Base-by-base conservation (phyloP, 371 early-diverging fungal genomes). In the Chytridium lagenaria region DNA sequence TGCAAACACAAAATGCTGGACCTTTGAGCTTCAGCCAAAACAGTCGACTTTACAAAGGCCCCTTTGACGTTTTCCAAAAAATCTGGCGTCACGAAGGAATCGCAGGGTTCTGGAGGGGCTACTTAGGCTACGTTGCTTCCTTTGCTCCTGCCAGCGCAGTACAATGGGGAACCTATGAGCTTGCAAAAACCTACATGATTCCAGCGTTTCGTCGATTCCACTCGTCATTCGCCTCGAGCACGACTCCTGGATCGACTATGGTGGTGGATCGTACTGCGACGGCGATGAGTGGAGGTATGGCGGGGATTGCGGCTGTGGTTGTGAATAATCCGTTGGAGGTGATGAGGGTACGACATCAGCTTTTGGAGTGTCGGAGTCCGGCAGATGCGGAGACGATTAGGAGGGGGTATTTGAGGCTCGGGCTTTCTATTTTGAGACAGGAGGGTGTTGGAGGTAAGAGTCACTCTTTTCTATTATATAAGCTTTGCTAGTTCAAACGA, bases 281-380 rank as follows among this genome's bases (percentile, higher is more conserved):
- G 33, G 75, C 75, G 1, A 1, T 81, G 16, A 70, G 70, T 38
- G 84, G 80, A 26, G 84, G 75, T 0, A 59, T 84, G 0, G 80
- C 84, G 2, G 77, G 78, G 15, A 28, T 75, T n/a, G 75, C 74
- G 57, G 78, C 84, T 31, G 78, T 81, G 12, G 52, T 69, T 30
- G 77, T 80, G 26, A 84, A 84, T 72, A 81, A 84, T 64, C 84
- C 84, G n/a, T 70, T 84, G 1, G 84, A 84, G 67, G 72, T 84
- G 7, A 66, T 84, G 38, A 64, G 84, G 10, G 70, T 84, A 0
- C 72, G 84, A 10, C 72, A 77, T 22, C 84, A 84, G 73, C 71
- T 84, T 31, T 71, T 83, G 16, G 84, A 83, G 50, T 49, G 40
- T 12, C 40, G 68, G 16, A 67, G 64, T 64, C 50, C 68, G n/a